These are phyloP conservation scores for Salvia rosmarinus DNA, from an alignment of 257 asterid genomes.

Conservation along the genomic window DNA sequence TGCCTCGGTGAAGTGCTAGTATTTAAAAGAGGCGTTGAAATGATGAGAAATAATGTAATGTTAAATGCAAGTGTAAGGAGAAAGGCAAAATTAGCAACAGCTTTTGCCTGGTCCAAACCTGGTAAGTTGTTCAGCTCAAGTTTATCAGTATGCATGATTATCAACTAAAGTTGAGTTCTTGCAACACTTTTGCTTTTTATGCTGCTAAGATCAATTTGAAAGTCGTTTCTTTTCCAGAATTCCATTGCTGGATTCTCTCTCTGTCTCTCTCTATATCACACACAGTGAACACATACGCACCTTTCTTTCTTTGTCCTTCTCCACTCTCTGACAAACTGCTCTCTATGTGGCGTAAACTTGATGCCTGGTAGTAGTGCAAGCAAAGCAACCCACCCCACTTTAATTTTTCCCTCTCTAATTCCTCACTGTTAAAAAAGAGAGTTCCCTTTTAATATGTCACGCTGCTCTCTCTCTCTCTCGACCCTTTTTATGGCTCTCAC, in stretches of 20 bases:
- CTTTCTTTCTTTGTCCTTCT: slow-evolving; percentile 38
- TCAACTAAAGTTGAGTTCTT: slow-evolving; percentile 16
- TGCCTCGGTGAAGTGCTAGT: no score
- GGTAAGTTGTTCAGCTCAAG: slow-evolving; percentile 38
- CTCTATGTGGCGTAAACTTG: slow-evolving; percentile 79
- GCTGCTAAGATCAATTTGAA: slow-evolving; percentile 21
- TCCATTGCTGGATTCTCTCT: slow-evolving; percentile 10
- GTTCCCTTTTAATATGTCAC: slow-evolving; percentile 12
- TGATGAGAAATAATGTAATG: neutral
- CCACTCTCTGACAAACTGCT: slow-evolving; percentile 66
- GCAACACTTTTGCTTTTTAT: slow-evolving; percentile 25
- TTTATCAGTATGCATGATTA: slow-evolving; percentile 23
- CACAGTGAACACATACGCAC: slow-evolving; percentile 14
- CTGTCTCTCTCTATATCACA: slow-evolving; percentile 30
- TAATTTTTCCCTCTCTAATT: slow-evolving; percentile 32
- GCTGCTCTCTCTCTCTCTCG: slow-evolving; percentile 34
- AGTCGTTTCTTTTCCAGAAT: slow-evolving; percentile 20
- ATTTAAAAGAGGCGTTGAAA: neutral
- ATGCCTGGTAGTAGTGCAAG: slow-evolving; percentile 90
- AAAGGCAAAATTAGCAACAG: slow-evolving; percentile 19
- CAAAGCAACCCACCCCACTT: slow-evolving; percentile 71
- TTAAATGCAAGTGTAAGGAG: slow-evolving; percentile 27
- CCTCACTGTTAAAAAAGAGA: slow-evolving; percentile 20
- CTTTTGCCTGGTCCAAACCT: slow-evolving; percentile 38
- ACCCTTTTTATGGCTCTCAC: slow-evolving; percentile 41